Conservation (phyloP, 768 basidiomycete species). For the Russula abietina region DNA sequence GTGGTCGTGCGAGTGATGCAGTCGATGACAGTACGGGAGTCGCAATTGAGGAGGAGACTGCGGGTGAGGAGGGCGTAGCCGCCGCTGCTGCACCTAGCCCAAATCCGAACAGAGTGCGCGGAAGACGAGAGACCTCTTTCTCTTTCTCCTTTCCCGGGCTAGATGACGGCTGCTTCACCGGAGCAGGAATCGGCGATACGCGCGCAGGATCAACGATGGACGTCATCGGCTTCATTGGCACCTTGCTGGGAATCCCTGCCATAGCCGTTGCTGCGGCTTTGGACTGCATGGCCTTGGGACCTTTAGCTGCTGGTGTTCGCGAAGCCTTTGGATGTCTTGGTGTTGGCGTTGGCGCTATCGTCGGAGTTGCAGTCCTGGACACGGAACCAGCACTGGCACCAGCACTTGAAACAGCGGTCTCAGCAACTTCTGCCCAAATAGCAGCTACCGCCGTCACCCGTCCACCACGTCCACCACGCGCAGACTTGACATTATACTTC, state of each 20-base stretch:
- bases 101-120: conserved; percentile 8
- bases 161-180: not conserved
- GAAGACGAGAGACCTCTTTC: not conserved
- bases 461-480: conserved; percentile 71
- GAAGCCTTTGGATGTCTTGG: conserved; percentile 14
- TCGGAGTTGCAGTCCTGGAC: not conserved
- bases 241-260: not conserved
- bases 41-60: conserved; percentile 64
- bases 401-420: not conserved
- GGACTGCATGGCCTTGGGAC: not conserved
- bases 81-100: conserved; percentile 16
- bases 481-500: conserved; percentile 68
- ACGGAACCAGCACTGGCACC: not conserved
- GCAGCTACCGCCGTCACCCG: conserved; percentile 67
- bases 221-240: conserved; percentile 2
- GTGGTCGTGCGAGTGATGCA: conserved; percentile 61
- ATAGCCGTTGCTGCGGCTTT: not conserved
- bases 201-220: not conserved
- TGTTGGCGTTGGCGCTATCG: conserved; percentile 18
- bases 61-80: conserved; percentile 23
- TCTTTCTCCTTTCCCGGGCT: not conserved
- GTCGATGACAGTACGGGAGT: conserved; percentile 68
- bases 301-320: not conserved
- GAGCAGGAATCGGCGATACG: not conserved
- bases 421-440: conserved; percentile 49